These are phyloP conservation scores for Metschnikowia shivogae DNA, from an alignment of 805 yeast genomes.

Conservation along the genomic window DNA sequence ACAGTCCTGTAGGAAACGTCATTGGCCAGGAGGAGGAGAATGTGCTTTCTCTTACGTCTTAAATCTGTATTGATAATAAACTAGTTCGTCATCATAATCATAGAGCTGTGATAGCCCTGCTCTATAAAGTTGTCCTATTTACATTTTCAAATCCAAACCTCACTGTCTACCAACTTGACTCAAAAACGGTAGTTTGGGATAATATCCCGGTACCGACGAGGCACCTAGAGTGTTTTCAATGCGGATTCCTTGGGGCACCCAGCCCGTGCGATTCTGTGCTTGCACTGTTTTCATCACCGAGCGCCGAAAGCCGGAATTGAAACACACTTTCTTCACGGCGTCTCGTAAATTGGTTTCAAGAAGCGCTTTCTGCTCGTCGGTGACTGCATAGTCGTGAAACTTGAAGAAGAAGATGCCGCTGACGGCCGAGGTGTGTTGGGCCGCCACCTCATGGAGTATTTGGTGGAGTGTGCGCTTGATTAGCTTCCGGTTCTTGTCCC, in stretches of 20 bases:
- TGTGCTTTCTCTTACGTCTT: slow-evolving; percentile 21
- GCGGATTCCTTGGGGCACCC: slow-evolving; percentile 6
- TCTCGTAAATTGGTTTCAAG: slow-evolving; percentile 2
- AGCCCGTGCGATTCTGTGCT: slow-evolving; percentile 6
- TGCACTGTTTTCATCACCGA: background rate
- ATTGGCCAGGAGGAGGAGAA: slow-evolving; percentile 27
- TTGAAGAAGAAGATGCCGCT: slow-evolving; percentile 15
- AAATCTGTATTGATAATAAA: background rate
- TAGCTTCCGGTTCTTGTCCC: slow-evolving; percentile 31
- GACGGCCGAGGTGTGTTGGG: slow-evolving; percentile 7
- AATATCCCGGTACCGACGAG: slow-evolving; percentile 11
- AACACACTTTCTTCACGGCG: slow-evolving; percentile 12
- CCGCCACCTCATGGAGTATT: slow-evolving; percentile 8
- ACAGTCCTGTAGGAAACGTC: slow-evolving; percentile 34
- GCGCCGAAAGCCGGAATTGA: slow-evolving; percentile 1
- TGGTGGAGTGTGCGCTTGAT: slow-evolving; percentile 23
- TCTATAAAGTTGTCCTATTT: no score
- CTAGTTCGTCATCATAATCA: no score
- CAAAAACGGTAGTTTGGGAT: slow-evolving; percentile 17
- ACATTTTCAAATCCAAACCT: background rate
- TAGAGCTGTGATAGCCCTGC: no score
- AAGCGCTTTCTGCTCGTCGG: slow-evolving; percentile 1
- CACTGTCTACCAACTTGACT: background rate
- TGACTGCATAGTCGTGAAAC: slow-evolving; percentile 9
- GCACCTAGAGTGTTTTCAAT: slow-evolving; percentile 15